A percentile compares a stretch with the other conserved stretches of the same genome.
These are phyloP conservation scores for Fusarium nodosum DNA, from an alignment of 2,329 filamentous ascomycete species.

Conservation along the genomic window DNA sequence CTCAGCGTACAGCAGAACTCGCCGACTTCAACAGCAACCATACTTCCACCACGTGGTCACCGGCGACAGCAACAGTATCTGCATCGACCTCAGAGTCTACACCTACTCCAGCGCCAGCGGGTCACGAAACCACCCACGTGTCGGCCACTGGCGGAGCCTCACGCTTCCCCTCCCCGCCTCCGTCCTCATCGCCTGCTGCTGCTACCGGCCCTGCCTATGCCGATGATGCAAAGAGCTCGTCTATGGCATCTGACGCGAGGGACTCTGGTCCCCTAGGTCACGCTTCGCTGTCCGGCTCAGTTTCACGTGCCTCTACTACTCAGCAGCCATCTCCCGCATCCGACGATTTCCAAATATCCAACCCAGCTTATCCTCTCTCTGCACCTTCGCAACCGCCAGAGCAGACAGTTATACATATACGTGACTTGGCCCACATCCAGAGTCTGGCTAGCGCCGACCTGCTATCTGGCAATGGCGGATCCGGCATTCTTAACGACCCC, in stretches of 20 bases:
- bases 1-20: conserved; percentile 45
- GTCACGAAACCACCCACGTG: conserved; percentile 45
- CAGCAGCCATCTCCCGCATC: conserved; percentile 56
- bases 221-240: conserved; percentile 60
- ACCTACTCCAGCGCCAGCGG: conserved; percentile 43
- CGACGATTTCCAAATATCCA: conserved; percentile 56
- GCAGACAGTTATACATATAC: conserved; percentile 78
- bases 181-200: conserved; percentile 65
- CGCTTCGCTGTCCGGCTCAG: conserved; percentile 41
- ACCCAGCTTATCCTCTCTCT: conserved; percentile 54
- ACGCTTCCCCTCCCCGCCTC: conserved; percentile 67
- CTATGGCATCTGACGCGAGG: conserved; percentile 63
- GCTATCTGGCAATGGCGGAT: conserved; percentile 62
- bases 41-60: conserved; percentile 34
- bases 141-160: conserved; percentile 59
- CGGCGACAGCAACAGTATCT: conserved; percentile 33
- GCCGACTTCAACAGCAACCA: conserved; percentile 37
- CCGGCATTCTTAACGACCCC: conserved; percentile 65
- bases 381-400: conserved; percentile 50
- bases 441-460: conserved; percentile 86
- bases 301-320: conserved; percentile 34
- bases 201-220: conserved; percentile 54
- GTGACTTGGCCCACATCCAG: conserved; percentile 91
- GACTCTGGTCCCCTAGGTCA: conserved; percentile 50
- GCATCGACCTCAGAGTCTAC: conserved; percentile 38